These are phyloP conservation scores for Microsporum audouinii DNA, from an alignment of 2,329 filamentous ascomycete genomes.

Conservation along the genomic window DNA sequence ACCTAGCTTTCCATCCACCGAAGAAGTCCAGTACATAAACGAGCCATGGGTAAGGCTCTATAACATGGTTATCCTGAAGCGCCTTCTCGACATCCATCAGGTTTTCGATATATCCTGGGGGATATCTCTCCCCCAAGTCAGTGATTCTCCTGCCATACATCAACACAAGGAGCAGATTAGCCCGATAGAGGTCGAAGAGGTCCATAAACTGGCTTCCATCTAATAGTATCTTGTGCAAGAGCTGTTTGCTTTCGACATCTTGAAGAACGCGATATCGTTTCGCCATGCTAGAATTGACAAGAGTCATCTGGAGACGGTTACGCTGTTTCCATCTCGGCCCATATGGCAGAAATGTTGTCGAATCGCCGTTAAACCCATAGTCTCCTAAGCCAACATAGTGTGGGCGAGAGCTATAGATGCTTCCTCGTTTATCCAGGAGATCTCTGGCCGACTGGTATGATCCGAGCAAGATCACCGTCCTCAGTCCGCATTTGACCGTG, in stretches of 20 bases:
- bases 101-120: not conserved
- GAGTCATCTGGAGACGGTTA: conserved; percentile 9
- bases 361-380: not conserved
- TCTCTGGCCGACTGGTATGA: conserved; percentile 25
- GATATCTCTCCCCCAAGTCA: not conserved
- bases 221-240: conserved; percentile 12
- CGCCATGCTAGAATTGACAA: conserved; percentile 7
- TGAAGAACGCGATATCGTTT: conserved; percentile 11
- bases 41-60: not conserved
- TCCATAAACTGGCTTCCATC: conserved; percentile 8
- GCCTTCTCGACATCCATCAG: not conserved
- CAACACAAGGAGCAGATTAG: conserved; percentile 12
- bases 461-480: conserved; percentile 27
- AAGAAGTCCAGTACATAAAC: not conserved
- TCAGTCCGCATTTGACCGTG: conserved; percentile 22
- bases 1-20: not conserved
- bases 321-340: conserved; percentile 10
- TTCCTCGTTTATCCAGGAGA: conserved; percentile 29
- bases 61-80: not conserved
- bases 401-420: conserved; percentile 29
- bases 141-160: conserved; percentile 14
- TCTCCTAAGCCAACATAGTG: not conserved
- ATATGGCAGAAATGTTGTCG: conserved; percentile 9
- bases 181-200: conserved; percentile 6
- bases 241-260: conserved; percentile 12